Evolutionary conservation across 2,329 filamentous ascomycete species (phyloP).

Genomic region (Endoconidiophora polonica): DNA sequence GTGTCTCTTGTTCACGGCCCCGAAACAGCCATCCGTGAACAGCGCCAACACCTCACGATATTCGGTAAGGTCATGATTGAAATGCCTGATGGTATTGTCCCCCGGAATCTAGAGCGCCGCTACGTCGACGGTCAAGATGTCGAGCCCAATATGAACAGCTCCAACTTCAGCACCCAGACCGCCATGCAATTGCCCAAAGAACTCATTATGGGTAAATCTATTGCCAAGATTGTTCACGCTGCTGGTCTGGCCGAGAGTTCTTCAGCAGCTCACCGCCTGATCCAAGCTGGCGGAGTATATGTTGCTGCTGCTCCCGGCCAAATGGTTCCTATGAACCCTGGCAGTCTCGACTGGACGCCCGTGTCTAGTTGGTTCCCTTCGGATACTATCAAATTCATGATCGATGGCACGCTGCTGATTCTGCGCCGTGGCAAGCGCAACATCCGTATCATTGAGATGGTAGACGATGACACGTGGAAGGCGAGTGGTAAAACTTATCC

Average conservation of each 20-base stretch:
- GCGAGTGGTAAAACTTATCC: constrained; percentile 33
- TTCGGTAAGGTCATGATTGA: constrained; percentile 23
- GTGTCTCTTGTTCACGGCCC: constrained; percentile 62
- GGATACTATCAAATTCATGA: constrained; percentile 42
- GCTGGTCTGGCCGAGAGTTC: constrained; percentile 39
- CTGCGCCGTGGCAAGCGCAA: constrained; percentile 49
- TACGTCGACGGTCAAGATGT: constrained; percentile 8
- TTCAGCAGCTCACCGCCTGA: constrained; percentile 42
- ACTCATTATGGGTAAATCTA: constrained; percentile 36
- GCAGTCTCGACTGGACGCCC: constrained; percentile 41
- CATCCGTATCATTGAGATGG: constrained; percentile 41
- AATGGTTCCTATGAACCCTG: constrained; percentile 26
- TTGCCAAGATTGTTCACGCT: constrained; percentile 42
- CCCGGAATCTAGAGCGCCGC: constrained; percentile 8
- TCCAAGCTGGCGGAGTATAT: constrained; percentile 39
- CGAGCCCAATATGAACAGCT: constrained; percentile 15
- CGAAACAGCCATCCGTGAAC: constrained; percentile 44
- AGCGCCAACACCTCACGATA: constrained; percentile 33
- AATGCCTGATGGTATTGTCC: constrained; percentile 10
- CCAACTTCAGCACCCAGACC: constrained; percentile 32
- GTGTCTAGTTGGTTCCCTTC: constrained; percentile 41
- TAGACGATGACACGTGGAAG: constrained; percentile 38
- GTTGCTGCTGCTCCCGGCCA: constrained; percentile 35
- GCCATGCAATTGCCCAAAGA: constrained; percentile 43
- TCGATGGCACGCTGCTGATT: constrained; percentile 41